Base-by-base conservation (phyloP, 139 green algal species). In the Coelastrella sp. region DNA sequence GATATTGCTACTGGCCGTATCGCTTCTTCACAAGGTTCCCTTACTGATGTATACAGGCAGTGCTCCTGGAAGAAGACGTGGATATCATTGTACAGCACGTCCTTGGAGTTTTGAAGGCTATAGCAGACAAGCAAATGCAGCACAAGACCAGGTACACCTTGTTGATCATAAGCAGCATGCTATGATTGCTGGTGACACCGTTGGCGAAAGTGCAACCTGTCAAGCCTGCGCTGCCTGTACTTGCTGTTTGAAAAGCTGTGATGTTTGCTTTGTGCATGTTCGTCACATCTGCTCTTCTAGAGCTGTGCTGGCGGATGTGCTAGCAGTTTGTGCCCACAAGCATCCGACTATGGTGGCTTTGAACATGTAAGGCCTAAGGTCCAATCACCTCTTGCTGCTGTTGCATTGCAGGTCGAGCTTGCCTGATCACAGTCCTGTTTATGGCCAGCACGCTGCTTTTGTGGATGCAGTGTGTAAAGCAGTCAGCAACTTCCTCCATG, bases 41-140 rank as follows among this genome's bases (percentile, higher is more conserved):
- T 21, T 19, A 32, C 59, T 67, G 11, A 15, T 2, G 59, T 19
- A 35, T 21, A 0, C 63, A 85, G 72, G 79, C 79, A 11, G 21
- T 84, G 32, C 59, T 89, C 71, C n/a, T 89, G 79, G 79, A 84
- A 59, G 69, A 83, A 35, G 59, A 80, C 13, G 68, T 86, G 34
- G 71, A 77, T 3, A 11, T 89, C 21, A 53, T 71, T 34, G 45
- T 63, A 60, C 60, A 60, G n/a, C 59, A 83, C 17, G 25, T 77
- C 34, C 25, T 77, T 8, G 79, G 79, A 17, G 63, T 76, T 19
- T 63, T 85, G 41, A 45, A 62, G 25, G 43, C 34, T 19, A 4
- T 62, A 15, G 40, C 62, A 9, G 53, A 32, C 3, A 50, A 66
- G 5, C 51, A 43, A 23, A 21, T n/a, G n/a, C 15, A 40, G 38